A percentile compares a stretch with the other conserved stretches of the same genome.
These are phyloP conservation scores for Bidens hawaiensis DNA, from an alignment of 140 eudicot species.

Conservation along the genomic window DNA sequence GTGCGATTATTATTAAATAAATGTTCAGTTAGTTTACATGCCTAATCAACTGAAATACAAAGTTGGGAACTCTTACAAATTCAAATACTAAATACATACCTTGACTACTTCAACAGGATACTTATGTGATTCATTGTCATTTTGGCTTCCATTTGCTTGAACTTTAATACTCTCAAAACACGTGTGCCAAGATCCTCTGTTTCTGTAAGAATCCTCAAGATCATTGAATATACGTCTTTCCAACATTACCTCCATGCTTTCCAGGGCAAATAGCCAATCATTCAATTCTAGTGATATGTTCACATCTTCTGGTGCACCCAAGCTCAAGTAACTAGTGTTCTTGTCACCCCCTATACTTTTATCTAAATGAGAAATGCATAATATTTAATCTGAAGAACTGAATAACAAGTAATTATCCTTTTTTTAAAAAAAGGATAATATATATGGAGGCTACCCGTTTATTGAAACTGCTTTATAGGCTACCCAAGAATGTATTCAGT, in stretches of 20 bases:
- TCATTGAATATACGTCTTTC: conserved; percentile 31
- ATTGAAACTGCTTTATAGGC: neutral
- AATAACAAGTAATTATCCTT: neutral
- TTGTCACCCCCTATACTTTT: conserved; percentile 38
- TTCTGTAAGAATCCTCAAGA: conserved; percentile 46
- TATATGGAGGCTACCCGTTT: neutral
- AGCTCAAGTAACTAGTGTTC: conserved; percentile 35
- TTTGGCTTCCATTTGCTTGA: conserved; percentile 63
- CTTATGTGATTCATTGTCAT: conserved; percentile 32
- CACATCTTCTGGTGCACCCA: conserved; percentile 75
- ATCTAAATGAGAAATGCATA: conserved; percentile 34
- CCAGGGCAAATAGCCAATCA: conserved; percentile 89
- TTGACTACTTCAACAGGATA: conserved; percentile 71
- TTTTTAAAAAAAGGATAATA: neutral
- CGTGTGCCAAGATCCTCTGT: conserved; percentile 80
- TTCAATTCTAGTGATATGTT: conserved; percentile 65
- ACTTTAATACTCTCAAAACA: conserved; percentile 59
- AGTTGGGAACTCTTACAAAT: neutral
- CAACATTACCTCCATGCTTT: conserved; percentile 57
- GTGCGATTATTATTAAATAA: no score
- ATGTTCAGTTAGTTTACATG: no score
- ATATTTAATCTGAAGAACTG: conserved; percentile 4
- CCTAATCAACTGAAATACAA: no score
- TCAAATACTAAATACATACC: conserved; percentile 41
- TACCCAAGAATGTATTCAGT: neutral